Conservation (phyloP, 805 yeast genomes). For the Metschnikowia gelsemii region DNA sequence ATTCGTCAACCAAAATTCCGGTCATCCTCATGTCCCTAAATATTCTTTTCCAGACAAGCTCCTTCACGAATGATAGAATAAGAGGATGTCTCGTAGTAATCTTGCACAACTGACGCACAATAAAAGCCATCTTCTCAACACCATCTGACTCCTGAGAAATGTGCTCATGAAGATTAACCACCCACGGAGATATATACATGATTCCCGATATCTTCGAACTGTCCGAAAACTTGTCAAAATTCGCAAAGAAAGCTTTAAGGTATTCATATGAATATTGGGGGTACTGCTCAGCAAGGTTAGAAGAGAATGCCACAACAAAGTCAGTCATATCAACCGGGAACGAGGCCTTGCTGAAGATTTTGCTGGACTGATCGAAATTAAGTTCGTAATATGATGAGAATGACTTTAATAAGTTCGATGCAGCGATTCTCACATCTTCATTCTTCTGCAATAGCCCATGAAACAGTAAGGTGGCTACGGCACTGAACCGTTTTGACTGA, state of each 20-base stretch:
- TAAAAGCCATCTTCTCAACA: conserved; percentile 54
- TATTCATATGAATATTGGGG: conserved; percentile 65
- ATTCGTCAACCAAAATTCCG: conserved; percentile 64
- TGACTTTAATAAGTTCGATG: conserved; percentile 62
- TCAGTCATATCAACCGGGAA: conserved; percentile 68
- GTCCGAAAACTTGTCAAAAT: conserved; percentile 38
- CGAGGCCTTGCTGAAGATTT: conserved; percentile 54
- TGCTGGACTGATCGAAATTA: conserved; percentile 56
- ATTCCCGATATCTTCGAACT: conserved; percentile 43
- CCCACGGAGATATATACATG: conserved; percentile 70
- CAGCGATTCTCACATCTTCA: conserved; percentile 58
- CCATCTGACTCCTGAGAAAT: conserved; percentile 64
- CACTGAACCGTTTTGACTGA: conserved; percentile 49
- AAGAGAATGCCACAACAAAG: conserved; percentile 57
- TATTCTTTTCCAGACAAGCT: conserved; percentile 65
- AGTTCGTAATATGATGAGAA: conserved; percentile 59
- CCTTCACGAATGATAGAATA: conserved; percentile 53
- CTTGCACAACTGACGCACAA: conserved; percentile 61
- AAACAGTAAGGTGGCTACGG: conserved; percentile 61
- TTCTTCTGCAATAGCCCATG: conserved; percentile 65
- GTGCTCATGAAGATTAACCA: conserved; percentile 58
- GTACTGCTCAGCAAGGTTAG: conserved; percentile 51
- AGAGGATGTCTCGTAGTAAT: conserved; percentile 51
- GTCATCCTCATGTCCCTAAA: conserved; percentile 61
- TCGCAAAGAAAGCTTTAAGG: conserved; percentile 48